phyloP scores from a whole-genome alignment of 75 land plant genomes.

The Cunninghamia lanceolata region DNA sequence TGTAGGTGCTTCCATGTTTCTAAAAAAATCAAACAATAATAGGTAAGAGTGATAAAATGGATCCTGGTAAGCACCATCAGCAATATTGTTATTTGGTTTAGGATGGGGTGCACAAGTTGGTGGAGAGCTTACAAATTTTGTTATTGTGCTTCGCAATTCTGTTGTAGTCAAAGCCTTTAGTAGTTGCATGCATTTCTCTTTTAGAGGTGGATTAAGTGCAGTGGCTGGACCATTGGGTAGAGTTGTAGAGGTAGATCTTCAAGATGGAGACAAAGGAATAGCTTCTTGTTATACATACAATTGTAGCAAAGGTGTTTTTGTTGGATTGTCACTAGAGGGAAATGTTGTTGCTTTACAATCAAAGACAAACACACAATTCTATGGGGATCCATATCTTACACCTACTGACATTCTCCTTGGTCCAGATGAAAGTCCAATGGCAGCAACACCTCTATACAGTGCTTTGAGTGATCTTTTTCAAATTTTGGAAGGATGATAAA shows the following conservation, averaged over 20 bases:
- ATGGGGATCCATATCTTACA: constrained; percentile 84
- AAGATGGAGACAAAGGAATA: constrained; percentile 73
- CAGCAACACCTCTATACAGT: constrained; percentile 69
- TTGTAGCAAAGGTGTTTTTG: constrained; percentile 89
- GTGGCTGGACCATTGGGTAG: constrained; percentile 91
- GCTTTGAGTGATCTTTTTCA: constrained; percentile 58
- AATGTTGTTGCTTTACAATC: constrained; percentile 61
- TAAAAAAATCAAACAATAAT: no score
- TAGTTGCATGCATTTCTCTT: constrained; percentile 75
- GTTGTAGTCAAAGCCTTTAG: constrained; percentile 83
- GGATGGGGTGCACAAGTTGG: constrained; percentile 95
- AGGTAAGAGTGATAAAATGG: constrained; percentile 70
- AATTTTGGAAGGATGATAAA: constrained; percentile 11
- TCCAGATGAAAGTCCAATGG: constrained; percentile 57
- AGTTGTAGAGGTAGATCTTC: constrained; percentile 76
- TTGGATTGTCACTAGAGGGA: no score
- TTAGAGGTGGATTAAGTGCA: constrained; percentile 86
- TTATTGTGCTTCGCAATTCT: constrained; percentile 64
- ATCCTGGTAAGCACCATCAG: constrained; percentile 90
- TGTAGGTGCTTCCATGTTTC: no score
- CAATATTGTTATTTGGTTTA: no score
- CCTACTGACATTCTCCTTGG: constrained; percentile 72
- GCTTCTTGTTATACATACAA: constrained; percentile 87
- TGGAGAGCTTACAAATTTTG: constrained; percentile 83
- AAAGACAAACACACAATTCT: constrained; percentile 62